Evolutionary conservation across 1,139 yeast species (phyloP), one percentile per base, ranked within the genome.

Genomic region (Debaryomyces fabryi): DNA sequence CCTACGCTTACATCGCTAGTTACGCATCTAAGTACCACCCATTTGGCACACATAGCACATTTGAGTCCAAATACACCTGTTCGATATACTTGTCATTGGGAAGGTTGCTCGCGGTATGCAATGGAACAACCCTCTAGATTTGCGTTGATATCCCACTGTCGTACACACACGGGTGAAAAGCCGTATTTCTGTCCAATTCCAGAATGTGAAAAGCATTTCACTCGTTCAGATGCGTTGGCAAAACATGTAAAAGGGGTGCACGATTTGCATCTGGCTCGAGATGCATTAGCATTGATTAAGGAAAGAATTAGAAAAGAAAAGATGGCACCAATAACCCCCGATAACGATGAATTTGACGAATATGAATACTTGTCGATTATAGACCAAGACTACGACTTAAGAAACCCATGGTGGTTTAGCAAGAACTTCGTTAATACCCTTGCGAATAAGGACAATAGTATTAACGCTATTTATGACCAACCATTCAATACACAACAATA

Each of bases 121-220:
- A 63, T 76, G 1, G 72, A 74, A 35, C 87, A 83, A 58, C 82
- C 86, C 3, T 77, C 85, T 6, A 62, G 85, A 49, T 78, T 81
- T 64, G 86, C 86, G 1, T 71, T 86, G 30, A 74, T 83, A 1
- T 74, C 86, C 0, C 92, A 86, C 59, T 71, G 85, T 57, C 65
- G 89, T 45, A 73, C 82, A 2, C 92, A 86, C 60, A 81, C 88
- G 0, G 85, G 87, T 0, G 88, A 84, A 57, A 78, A 78, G 55
- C 88, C 88, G 29, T 84, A 81, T 58, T 81, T 76, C 54, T 87
- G 95, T 60, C 76, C 83, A 0, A 72, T 85, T 12, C 90, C 90
- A 0, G 90, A 85, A 57, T 87, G 93, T 65, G 81, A 78, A 49
- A 76, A 81, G 51, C 77, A 76, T 45, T 85, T 85, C 58, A 75